These are phyloP conservation scores for Aspergillus cejpii DNA, from an alignment of 2,329 filamentous ascomycete genomes.

Conservation along the genomic window DNA sequence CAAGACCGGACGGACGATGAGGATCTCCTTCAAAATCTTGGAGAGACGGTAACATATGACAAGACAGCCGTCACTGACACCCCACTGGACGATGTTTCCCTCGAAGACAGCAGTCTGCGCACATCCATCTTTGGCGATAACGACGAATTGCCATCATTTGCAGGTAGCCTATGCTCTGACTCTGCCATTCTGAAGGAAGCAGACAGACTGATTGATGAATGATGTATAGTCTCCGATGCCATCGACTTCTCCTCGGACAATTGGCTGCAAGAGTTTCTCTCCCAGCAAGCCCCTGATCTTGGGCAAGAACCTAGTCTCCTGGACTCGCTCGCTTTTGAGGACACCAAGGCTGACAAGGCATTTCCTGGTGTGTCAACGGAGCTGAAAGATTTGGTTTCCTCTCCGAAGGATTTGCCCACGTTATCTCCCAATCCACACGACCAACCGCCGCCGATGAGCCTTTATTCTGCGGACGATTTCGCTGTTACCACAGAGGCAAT, in stretches of 20 bases:
- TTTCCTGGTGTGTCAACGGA: not conserved
- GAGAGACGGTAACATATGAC: slow-evolving; percentile 5
- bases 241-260: slow-evolving; percentile 22
- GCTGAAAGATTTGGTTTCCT: slow-evolving; percentile 1
- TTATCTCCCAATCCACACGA: slow-evolving; percentile 3
- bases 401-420: not conserved
- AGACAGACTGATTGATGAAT: not conserved
- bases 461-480: not conserved
- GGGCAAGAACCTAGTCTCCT: slow-evolving; percentile 10
- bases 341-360: slow-evolving; percentile 3
- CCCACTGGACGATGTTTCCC: slow-evolving; percentile 7
- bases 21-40: not conserved
- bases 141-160: slow-evolving; percentile 6
- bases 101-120: slow-evolving; percentile 8
- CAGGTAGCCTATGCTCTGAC: slow-evolving; percentile 5
- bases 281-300: slow-evolving; percentile 12
- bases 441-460: not conserved
- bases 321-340: slow-evolving; percentile 8
- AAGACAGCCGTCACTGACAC: slow-evolving; percentile 3
- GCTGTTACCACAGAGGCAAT: not conserved
- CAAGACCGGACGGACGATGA: not conserved
- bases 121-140: slow-evolving; percentile 10
- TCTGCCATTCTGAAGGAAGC: not conserved
- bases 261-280: slow-evolving; percentile 28
- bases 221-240: slow-evolving; percentile 11